phyloP scores from a whole-genome alignment of 257 asterid species.

The Fraxinus quadrangulata region DNA sequence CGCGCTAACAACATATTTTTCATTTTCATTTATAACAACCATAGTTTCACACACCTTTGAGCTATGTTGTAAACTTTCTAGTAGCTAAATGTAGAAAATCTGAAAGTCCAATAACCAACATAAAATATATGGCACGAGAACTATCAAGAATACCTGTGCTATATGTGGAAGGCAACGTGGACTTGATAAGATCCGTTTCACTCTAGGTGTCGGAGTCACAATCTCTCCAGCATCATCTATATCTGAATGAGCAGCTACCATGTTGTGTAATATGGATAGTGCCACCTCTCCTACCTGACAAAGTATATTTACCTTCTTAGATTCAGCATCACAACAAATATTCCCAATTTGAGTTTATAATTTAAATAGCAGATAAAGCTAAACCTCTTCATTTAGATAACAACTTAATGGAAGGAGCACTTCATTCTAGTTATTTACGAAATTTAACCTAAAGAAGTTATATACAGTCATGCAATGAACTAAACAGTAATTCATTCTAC shows the following conservation, averaged over 20 bases:
- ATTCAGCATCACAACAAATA: slow-evolving; percentile 21
- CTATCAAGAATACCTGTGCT: slow-evolving; percentile 70
- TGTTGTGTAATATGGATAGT: slow-evolving; percentile 84
- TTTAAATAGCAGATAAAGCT: background rate
- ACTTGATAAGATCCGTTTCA: slow-evolving; percentile 90
- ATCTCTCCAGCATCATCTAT: slow-evolving; percentile 99
- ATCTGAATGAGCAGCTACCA: slow-evolving; percentile 98
- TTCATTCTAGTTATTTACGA: background rate
- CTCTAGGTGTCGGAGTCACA: slow-evolving; percentile 97
- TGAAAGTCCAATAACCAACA: background rate
- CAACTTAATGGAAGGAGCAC: background rate
- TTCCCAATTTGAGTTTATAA: slow-evolving; percentile 15
- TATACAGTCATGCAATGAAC: background rate
- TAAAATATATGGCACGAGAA: slow-evolving; percentile 21
- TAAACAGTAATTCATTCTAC: background rate
- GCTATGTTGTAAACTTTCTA: background rate
- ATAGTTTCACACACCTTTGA: background rate
- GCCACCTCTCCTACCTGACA: slow-evolving; percentile 91
- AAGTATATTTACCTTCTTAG: slow-evolving; percentile 24
- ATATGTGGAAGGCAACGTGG: slow-evolving; percentile 94
- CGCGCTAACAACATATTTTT: background rate
- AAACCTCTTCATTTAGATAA: background rate
- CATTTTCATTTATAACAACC: slow-evolving; percentile 8
- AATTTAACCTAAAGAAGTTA: background rate
- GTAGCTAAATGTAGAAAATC: background rate